A percentile compares a stretch with the other conserved stretches of the same genome.
phyloP scores from a whole-genome alignment of 495 filamentous ascomycete genomes.

The Neohortaea acidophila region DNA sequence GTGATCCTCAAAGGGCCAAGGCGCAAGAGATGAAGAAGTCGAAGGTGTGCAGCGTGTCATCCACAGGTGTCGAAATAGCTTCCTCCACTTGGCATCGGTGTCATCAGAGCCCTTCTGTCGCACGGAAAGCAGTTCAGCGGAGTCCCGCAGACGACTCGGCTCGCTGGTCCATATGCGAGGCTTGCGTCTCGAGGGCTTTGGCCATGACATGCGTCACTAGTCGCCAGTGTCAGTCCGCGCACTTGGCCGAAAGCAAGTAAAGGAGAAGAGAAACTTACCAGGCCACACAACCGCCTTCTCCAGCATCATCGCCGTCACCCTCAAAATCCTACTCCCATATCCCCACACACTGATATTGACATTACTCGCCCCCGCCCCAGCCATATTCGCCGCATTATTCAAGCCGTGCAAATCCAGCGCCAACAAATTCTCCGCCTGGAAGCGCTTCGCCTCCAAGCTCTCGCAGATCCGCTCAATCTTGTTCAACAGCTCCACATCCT shows the following conservation, averaged over 20 bases:
- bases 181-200: constrained; percentile 70
- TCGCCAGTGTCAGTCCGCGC: constrained; percentile 22
- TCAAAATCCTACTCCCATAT: constrained; percentile 72
- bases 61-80: too few species aligned
- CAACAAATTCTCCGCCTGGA: constrained; percentile 17
- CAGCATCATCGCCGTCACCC: constrained; percentile 76
- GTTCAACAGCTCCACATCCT: constrained; percentile 72
- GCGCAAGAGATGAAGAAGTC: too few species aligned
- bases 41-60: too few species aligned
- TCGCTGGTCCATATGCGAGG: constrained; percentile 52
- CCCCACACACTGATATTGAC: constrained; percentile 50
- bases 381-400: constrained; percentile 31
- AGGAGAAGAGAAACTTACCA: constrained; percentile 38
- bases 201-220: constrained; percentile 83
- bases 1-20: too few species aligned
- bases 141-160: constrained; percentile 21
- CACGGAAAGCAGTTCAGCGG: background rate
- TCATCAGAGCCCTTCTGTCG: background rate
- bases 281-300: constrained; percentile 88
- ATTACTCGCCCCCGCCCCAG: constrained; percentile 32
- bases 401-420: constrained; percentile 31
- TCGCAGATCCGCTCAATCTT: constrained; percentile 73
- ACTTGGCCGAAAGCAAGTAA: background rate
- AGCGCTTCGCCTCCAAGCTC: constrained; percentile 66
- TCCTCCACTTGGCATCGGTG: too few species aligned